phyloP scores from a whole-genome alignment of 371 early-diverging fungal genomes.

The Basidiobolus meristosporus region DNA sequence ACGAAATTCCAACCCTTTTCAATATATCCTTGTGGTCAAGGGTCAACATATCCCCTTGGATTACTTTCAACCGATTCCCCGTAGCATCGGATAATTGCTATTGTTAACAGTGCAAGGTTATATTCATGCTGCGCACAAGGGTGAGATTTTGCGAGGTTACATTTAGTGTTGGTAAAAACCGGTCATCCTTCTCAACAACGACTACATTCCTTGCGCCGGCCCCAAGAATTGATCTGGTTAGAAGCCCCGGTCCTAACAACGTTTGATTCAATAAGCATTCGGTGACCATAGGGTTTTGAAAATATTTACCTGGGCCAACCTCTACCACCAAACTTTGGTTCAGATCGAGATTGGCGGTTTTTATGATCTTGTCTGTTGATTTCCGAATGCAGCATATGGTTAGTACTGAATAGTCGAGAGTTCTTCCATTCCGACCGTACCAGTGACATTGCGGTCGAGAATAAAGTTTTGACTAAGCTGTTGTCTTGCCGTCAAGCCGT shows the following conservation, averaged over 20 bases:
- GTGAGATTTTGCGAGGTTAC: conserved; percentile 11
- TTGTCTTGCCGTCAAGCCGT: conserved; percentile 50
- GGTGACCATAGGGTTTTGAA: background rate
- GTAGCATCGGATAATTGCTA: conserved; percentile 46
- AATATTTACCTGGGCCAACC: conserved; percentile 55
- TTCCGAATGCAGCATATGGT: background rate
- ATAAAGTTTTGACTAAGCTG: conserved; percentile 72
- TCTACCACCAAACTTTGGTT: conserved; percentile 51
- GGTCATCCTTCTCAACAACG: conserved; percentile 57
- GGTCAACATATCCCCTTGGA: conserved; percentile 46
- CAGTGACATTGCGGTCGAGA: conserved; percentile 66
- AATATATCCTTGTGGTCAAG: conserved; percentile 26
- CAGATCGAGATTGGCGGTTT: conserved; percentile 28
- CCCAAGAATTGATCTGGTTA: conserved; percentile 60
- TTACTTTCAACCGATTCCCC: conserved; percentile 18
- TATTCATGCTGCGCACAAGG: background rate
- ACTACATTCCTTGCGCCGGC: conserved; percentile 40
- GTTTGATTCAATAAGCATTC: background rate
- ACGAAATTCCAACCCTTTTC: background rate
- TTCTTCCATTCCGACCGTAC: conserved; percentile 8
- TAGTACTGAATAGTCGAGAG: background rate
- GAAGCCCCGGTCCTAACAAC: conserved; percentile 42
- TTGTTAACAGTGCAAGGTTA: background rate
- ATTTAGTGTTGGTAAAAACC: conserved; percentile 47
- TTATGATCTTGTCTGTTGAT: conserved; percentile 40